Percentiles rank a stretch among this genome's conserved stretches.
These are phyloP conservation scores for Emiliania huxleyi DNA, from an alignment of 78 protist species.

Conservation along the genomic window DNA sequence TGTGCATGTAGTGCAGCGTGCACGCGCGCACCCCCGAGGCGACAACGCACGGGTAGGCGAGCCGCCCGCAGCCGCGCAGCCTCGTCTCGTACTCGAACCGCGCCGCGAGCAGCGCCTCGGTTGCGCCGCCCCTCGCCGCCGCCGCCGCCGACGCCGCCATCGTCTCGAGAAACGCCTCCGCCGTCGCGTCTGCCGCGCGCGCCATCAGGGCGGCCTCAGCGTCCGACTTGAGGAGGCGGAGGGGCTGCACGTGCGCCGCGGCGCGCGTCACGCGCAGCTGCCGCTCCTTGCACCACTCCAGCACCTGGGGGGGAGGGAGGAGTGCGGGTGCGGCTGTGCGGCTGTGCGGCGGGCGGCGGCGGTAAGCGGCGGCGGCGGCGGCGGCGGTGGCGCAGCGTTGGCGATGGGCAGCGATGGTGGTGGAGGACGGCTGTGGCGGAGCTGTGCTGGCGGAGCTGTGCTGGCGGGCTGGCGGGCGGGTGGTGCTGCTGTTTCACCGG, in stretches of 20 bases:
- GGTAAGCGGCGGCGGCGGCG: no score
- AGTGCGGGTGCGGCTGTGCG: no score
- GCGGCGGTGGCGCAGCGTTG: no score
- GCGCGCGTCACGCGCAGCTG: background rate
- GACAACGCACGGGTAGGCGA: background rate
- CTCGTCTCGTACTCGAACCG: background rate
- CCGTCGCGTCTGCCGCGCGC: background rate
- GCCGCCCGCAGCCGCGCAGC: background rate
- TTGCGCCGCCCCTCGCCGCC: background rate
- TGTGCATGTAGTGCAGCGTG: conserved; percentile 8
- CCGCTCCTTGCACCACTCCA: background rate
- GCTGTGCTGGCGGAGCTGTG: no score
- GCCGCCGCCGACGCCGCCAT: background rate
- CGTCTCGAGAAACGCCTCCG: background rate
- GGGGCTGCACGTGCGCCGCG: background rate
- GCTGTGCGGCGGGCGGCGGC: no score
- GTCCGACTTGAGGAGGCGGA: background rate
- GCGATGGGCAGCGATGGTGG: no score
- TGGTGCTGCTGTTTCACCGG: no score
- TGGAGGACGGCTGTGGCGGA: no score
- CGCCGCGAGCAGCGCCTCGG: conserved; percentile 6
- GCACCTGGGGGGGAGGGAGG: no score
- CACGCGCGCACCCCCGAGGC: background rate
- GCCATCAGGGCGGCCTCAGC: background rate
- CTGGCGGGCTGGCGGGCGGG: no score